phyloP scores from a whole-genome alignment of 2,329 filamentous ascomycete species.

The Trichoderma arundinaceum region DNA sequence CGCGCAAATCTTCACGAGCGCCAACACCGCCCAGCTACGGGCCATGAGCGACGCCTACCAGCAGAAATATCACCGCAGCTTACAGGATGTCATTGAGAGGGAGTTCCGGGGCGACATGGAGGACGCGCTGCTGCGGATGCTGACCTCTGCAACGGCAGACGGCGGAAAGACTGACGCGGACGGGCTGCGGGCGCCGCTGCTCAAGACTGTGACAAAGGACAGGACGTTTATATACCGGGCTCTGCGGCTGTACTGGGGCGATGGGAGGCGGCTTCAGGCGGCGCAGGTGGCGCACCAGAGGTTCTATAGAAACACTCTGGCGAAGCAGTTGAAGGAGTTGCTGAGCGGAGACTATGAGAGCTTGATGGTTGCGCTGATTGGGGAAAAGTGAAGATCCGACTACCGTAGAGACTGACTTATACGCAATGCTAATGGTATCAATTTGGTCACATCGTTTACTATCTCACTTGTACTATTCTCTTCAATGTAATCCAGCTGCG shows the following conservation, averaged over 20 bases:
- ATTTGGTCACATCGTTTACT: no score
- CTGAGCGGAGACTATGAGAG: conserved; percentile 38
- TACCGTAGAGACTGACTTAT: background rate
- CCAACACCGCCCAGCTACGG: conserved; percentile 43
- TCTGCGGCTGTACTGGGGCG: conserved; percentile 36
- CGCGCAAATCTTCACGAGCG: conserved; percentile 42
- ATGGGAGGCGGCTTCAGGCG: conserved; percentile 38
- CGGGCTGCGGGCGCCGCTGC: conserved; percentile 38
- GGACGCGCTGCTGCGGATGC: conserved; percentile 43
- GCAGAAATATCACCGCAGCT: conserved; percentile 43
- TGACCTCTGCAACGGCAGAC: conserved; percentile 38
- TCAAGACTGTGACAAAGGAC: conserved; percentile 37
- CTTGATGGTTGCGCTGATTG: conserved; percentile 37
- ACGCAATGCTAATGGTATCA: no score
- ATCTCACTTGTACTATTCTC: background rate
- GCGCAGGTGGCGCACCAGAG: conserved; percentile 38
- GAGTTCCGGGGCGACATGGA: conserved; percentile 42
- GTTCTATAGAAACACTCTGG: conserved; percentile 31
- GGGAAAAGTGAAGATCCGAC: conserved; percentile 29
- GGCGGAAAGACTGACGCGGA: conserved; percentile 38
- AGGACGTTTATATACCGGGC: conserved; percentile 13
- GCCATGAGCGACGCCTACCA: conserved; percentile 41
- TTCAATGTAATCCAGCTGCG: no score
- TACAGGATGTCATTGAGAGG: conserved; percentile 14
- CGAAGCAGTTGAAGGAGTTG: conserved; percentile 33